A percentile compares a stretch with the other conserved stretches of the same genome.
phyloP scores from a whole-genome alignment of 148 eudicot genomes.

The Salicornia ramosissima region DNA sequence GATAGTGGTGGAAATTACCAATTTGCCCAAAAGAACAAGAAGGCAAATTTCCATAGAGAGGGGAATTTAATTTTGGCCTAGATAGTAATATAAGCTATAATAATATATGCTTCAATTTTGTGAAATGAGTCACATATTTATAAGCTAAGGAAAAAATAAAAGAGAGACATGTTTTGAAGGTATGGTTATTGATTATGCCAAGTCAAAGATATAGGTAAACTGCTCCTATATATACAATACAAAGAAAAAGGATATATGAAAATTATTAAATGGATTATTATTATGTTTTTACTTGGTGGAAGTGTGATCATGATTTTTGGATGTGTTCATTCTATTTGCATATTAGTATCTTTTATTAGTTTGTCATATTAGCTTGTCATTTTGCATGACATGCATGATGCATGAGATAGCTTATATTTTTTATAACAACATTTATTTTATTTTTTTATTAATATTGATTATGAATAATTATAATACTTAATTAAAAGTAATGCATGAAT shows the following conservation, averaged over 20 bases:
- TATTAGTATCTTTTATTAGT: neutral
- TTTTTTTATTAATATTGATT: too few relatives aligned
- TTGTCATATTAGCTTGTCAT: too few relatives aligned
- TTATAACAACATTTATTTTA: too few relatives aligned
- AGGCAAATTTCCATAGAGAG: neutral
- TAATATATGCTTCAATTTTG: too few relatives aligned
- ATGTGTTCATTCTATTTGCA: neutral
- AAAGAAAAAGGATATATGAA: neutral
- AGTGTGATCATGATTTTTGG: neutral
- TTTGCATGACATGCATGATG: too few relatives aligned
- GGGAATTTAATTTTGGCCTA: neutral
- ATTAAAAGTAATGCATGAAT: too few relatives aligned
- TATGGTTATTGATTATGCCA: neutral
- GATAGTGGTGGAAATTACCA: neutral
- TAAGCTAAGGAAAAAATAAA: neutral
- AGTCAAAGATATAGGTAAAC: conserved; percentile 18
- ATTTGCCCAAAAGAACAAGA: neutral
- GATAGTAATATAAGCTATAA: too few relatives aligned
- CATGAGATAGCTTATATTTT: too few relatives aligned
- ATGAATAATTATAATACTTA: too few relatives aligned
- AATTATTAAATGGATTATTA: too few relatives aligned
- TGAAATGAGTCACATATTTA: neutral
- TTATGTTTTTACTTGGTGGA: too few relatives aligned
- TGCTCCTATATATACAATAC: neutral
- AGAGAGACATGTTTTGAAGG: conserved; percentile 1